phyloP scores from a whole-genome alignment of 192 early-diverging fungal species.

The Umbelopsis isabellina region DNA sequence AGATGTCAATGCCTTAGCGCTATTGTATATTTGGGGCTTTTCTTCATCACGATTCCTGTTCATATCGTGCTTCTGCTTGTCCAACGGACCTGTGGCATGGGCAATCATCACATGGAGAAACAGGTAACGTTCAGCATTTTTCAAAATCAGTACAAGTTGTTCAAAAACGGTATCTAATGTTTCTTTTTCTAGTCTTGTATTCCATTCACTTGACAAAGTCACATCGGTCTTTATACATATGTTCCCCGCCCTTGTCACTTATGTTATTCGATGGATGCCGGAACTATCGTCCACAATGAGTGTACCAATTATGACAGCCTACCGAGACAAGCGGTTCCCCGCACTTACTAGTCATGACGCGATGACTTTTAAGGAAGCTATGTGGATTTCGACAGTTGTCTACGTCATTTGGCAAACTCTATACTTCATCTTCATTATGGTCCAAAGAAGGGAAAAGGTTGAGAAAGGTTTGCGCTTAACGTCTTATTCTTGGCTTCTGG shows the following conservation, averaged over 20 bases:
- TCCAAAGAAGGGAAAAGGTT: slow-evolving; percentile 33
- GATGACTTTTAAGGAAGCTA: slow-evolving; percentile 21
- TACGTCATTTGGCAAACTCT: slow-evolving; percentile 38
- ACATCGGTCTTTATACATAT: slow-evolving; percentile 69
- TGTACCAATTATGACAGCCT: slow-evolving; percentile 15
- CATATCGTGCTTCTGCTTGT: slow-evolving; percentile 44
- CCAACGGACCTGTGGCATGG: slow-evolving; percentile 68
- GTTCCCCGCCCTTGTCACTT: slow-evolving; percentile 59
- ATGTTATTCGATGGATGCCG: slow-evolving; percentile 62
- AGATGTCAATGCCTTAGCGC: slow-evolving; percentile 55
- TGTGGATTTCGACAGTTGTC: slow-evolving; percentile 25
- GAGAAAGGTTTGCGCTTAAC: slow-evolving; percentile 53
- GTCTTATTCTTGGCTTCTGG: slow-evolving; percentile 65
- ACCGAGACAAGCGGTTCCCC: slow-evolving; percentile 44
- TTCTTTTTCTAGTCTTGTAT: slow-evolving; percentile 47
- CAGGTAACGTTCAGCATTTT: slow-evolving; percentile 1
- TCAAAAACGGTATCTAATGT: background rate
- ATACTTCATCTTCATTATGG: slow-evolving; percentile 38
- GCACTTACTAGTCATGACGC: slow-evolving; percentile 40
- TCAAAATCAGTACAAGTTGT: background rate
- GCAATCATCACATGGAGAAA: slow-evolving; percentile 68
- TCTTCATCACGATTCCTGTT: slow-evolving; percentile 45
- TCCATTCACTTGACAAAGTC: slow-evolving; percentile 71
- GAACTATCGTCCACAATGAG: slow-evolving; percentile 33
- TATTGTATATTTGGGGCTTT: slow-evolving; percentile 57